A percentile compares a stretch with the other conserved stretches of the same genome.
Evolutionary conservation across 768 basidiomycete species (phyloP).

Genomic region (Auricularia auricula-judae): DNA sequence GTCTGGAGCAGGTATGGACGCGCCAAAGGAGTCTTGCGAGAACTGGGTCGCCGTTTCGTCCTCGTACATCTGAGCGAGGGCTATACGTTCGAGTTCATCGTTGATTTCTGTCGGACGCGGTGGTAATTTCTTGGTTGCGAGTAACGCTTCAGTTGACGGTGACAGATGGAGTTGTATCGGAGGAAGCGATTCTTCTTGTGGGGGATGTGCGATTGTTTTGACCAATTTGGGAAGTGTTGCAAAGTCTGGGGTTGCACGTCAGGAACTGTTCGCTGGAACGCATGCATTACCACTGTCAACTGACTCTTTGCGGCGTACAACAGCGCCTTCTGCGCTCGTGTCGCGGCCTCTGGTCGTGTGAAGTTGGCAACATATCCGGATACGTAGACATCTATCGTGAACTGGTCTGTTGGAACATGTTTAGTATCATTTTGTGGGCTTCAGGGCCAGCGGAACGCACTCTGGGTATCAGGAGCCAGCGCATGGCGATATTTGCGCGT

Average conservation of each 20-base stretch:
- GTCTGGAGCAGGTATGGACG: not conserved
- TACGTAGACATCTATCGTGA: slow-evolving; percentile 61
- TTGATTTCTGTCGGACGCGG: slow-evolving; percentile 49
- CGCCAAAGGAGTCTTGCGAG: not conserved
- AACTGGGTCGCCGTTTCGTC: not conserved
- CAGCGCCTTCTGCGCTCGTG: slow-evolving; percentile 68
- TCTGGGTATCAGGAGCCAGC: not conserved
- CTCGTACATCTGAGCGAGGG: slow-evolving; percentile 7
- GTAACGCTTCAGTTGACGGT: slow-evolving; percentile 29
- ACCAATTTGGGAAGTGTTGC: slow-evolving; percentile 57
- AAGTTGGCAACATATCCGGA: slow-evolving; percentile 66
- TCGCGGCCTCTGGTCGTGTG: slow-evolving; percentile 46
- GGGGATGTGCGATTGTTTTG: slow-evolving; percentile 13
- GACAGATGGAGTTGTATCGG: slow-evolving; percentile 17
- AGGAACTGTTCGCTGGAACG: slow-evolving; percentile 3
- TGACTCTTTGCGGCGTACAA: slow-evolving; percentile 67
- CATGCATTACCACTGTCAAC: slow-evolving; percentile 2
- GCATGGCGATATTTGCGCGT: slow-evolving; percentile 33
- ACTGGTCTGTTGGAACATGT: slow-evolving; percentile 20
- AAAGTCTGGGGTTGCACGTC: slow-evolving; percentile 36
- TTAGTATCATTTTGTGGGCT: not conserved
- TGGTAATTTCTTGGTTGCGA: slow-evolving; percentile 37
- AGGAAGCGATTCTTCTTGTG: slow-evolving; percentile 9
- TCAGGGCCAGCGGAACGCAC: not conserved
- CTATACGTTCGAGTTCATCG: slow-evolving; percentile 45